Evolutionary conservation across 2,329 filamentous ascomycete species (phyloP), one percentile per base, ranked within the genome.

Genomic region (Arachnopeziza araneosa): DNA sequence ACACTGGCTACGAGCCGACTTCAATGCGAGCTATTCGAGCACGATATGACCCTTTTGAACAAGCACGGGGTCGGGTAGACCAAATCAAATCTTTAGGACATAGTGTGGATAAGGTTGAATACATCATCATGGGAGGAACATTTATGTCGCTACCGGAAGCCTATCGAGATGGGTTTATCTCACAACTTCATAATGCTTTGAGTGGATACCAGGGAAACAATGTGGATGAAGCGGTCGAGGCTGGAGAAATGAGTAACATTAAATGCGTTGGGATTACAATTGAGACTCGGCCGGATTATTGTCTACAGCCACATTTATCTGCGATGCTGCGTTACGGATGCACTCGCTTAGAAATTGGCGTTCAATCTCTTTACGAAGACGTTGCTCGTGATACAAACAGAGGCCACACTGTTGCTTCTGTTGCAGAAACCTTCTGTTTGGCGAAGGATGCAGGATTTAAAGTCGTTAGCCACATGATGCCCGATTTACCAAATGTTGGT

Each of bases 381-480:
- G 95, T 99, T 19, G 95, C 95, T n/a, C 84, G 95, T 70, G 95
- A 99, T 76, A 97, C 95, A 0, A 99, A 99, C 75, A 85, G 95
- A 71, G 95, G 95, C 0, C 95, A 99, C 75, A 99, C 95, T 0
- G 95, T 99, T 24, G 91, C 92, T 7, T 85, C 96, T 0, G 95
- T 99, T 0, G 93, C 92, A 30, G 93, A 99, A 76, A 99, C 95
- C 0, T 99, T 99, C 73, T 96, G 90, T 67, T 81, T 97, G n/a
- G 87, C 95, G 64, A 99, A 99, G 76, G 96, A 99, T 74, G 92
- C 96, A 6, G 95, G 95, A 0, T 99, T 96, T 83, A 99, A 99
- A 75, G 95, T 99, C 0, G 95, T 99, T 64, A 96, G 91, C 67
- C 95, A 99, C 77, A 99, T 99, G 95, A 99, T 99, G 95, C 95